A percentile compares a stretch with the other conserved stretches of the same genome.
These are phyloP conservation scores for Plasmodium vivax DNA, from an alignment of 169 alveolate species.

Conservation along the genomic window DNA sequence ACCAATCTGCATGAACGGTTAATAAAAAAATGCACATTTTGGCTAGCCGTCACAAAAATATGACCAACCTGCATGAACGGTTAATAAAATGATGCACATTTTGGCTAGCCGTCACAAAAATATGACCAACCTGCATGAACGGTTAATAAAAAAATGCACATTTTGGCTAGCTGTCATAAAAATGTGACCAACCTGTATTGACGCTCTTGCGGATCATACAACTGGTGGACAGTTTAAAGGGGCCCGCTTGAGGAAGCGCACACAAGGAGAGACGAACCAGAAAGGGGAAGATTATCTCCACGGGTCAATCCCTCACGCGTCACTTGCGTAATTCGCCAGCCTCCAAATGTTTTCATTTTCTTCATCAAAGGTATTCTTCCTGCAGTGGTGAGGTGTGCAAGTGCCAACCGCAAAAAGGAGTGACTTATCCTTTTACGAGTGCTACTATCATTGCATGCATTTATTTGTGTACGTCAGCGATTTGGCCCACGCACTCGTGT, in stretches of 20 bases:
- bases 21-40: not conserved
- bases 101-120: too few species aligned
- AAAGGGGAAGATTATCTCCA: not conserved
- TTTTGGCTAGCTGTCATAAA: too few species aligned
- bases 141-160: not conserved
- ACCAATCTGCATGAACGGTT: not conserved
- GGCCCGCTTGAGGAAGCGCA: not conserved
- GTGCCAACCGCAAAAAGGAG: not conserved
- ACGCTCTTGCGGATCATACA: not conserved
- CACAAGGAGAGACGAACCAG: not conserved
- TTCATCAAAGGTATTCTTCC: conserved; percentile 41
- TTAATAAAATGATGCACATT: not conserved
- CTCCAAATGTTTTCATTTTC: conserved; percentile 28
- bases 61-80: not conserved
- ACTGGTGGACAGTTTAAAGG: not conserved
- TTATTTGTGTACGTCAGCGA: not conserved
- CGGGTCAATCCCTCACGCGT: not conserved
- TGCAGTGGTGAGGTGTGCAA: not conserved
- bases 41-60: too few species aligned
- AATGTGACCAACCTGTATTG: not conserved
- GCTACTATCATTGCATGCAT: not conserved
- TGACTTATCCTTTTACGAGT: not conserved
- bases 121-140: not conserved
- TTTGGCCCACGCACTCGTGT: not conserved
- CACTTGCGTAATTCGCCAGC: conserved; percentile 19